Evolutionary conservation across 2,329 filamentous ascomycete genomes (phyloP), one percentile per base, ranked within the genome.

Genomic region (Hypoxylon sp.): DNA sequence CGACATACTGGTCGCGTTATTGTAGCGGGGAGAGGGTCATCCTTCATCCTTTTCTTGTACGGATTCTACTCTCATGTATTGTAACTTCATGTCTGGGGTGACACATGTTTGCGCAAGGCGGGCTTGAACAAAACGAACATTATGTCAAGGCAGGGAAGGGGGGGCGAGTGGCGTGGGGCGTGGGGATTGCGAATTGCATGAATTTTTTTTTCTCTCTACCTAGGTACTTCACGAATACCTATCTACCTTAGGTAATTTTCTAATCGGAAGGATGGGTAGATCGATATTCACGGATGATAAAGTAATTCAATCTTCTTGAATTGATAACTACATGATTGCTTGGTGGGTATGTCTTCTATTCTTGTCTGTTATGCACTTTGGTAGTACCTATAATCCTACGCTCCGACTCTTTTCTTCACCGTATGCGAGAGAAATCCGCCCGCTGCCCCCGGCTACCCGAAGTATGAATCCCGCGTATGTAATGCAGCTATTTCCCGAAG

Each of bases 221-320:
- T n/a, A n/a, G n/a, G n/a, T n/a, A n/a, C n/a, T n/a, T n/a, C n/a
- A n/a, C n/a, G n/a, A n/a, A n/a, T n/a, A 26, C 24, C 11, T 15
- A 13, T 13, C 11, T 30, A 59, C 47, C 20, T 54, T 22, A 53
- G 39, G 56, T 65, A 59, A 65, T 61, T 51, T 51, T 59, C 60
- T 52, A 59, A 58, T 60, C 24, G 28, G 47, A 32, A 51, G 28
- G 51, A 56, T 54, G 56, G 47, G 43, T 50, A 61, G 39, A 37
- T 60, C 22, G 44, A 57, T 47, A 24, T 26, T 26, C 24, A 56
- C 44, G 46, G 59, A 59, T 49, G 58, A 26, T 26, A 51, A 61
- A 52, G 50, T 68, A 65, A 65, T 59, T 59, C 56, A 22, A 63
- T 63, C 41, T n/a, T n/a, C n/a, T n/a, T 65, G 60, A 41, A 32